Evolutionary conservation across 495 filamentous ascomycete species (phyloP), one percentile per base, ranked within the genome.

Genomic region (Neurospora sp.): DNA sequence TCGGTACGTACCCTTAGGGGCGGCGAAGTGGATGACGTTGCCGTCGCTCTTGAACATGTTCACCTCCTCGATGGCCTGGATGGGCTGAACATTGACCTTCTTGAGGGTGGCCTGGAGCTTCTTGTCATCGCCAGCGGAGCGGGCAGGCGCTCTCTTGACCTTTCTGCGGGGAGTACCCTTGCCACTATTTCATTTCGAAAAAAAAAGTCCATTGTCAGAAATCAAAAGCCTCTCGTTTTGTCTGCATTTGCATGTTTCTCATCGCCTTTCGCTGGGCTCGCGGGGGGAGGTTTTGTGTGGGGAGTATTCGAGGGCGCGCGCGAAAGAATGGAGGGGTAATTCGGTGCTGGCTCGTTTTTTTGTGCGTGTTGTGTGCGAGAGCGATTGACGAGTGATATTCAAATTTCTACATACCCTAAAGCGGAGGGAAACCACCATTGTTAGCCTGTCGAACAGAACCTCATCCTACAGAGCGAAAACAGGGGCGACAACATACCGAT

Each of bases 31-130:
- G 82, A 99, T 98, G 83, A 99, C 96, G 84, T 99, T 99, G 78
- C 96, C 96, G 80, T 99, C 96, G 83, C 92, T 91, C 90, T 98
- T 99, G 90, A 98, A 98, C 96, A 98, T 99, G 90, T 99, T 99
- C 81, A 99, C 96, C 87, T 99, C 96, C 89, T 99, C 96, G 78
- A 99, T 98, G 72, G 91, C 93, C 87, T 97, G 94, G 86, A 99
- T 97, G 79, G 96, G 94, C 87, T 96, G 94, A 71, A 94, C 93
- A 84, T 94, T 96, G 83, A 97, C 89, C 89, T 97, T 97, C 90
- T 96, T 97, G 45, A 97, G 86, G 71, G 94, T 86, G 53, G 91
- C 89, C 86, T 99, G 96, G 42, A 99, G 93, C 89, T 99, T 99
- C 91, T 98, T 98, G 90, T 99, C 96, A 82, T 99, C 96, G 80